phyloP scores from a whole-genome alignment of 192 early-diverging fungal genomes.

The Mortierella alpina region DNA sequence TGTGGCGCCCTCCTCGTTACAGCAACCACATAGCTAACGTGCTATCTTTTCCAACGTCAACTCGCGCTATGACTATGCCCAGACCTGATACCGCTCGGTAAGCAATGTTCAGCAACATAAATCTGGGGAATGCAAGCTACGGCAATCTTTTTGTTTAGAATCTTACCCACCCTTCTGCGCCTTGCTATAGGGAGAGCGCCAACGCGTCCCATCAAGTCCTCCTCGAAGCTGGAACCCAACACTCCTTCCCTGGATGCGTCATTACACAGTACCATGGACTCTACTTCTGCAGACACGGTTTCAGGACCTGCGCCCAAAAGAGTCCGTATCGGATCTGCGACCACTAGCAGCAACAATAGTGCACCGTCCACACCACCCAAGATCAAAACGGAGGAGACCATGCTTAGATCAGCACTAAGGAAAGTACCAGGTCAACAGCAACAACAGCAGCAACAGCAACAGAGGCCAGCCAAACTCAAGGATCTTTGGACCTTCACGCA shows the following conservation, averaged over 20 bases:
- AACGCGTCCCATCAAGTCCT: slow-evolving; percentile 31
- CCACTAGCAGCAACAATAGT: slow-evolving; percentile 21
- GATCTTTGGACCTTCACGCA: slow-evolving; percentile 24
- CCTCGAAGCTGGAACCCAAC: slow-evolving; percentile 28
- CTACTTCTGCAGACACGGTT: slow-evolving; percentile 2
- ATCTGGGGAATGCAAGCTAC: background rate
- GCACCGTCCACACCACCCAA: slow-evolving; percentile 45
- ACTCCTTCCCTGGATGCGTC: slow-evolving; percentile 15
- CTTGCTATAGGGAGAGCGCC: slow-evolving; percentile 26
- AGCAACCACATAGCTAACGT: no score
- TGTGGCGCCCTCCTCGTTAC: no score
- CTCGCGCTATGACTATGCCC: background rate
- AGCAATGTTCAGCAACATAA: background rate
- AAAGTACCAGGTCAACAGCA: slow-evolving; percentile 33
- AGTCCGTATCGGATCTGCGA: slow-evolving; percentile 22
- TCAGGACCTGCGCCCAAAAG: slow-evolving; percentile 23
- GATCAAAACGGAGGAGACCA: slow-evolving; percentile 36
- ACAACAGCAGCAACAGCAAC: slow-evolving; percentile 12
- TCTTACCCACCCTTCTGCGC: background rate
- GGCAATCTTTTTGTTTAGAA: background rate
- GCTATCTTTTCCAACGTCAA: background rate
- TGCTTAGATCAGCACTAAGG: slow-evolving; percentile 22
- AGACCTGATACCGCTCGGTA: slow-evolving; percentile 49
- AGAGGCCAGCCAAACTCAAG: slow-evolving; percentile 4
- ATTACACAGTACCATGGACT: slow-evolving; percentile 19